Percentiles rank a stretch among this genome's conserved stretches.
These are phyloP conservation scores for Lolium rigidum DNA, from an alignment of 176 grass and related monocot genomes.

Conservation along the genomic window DNA sequence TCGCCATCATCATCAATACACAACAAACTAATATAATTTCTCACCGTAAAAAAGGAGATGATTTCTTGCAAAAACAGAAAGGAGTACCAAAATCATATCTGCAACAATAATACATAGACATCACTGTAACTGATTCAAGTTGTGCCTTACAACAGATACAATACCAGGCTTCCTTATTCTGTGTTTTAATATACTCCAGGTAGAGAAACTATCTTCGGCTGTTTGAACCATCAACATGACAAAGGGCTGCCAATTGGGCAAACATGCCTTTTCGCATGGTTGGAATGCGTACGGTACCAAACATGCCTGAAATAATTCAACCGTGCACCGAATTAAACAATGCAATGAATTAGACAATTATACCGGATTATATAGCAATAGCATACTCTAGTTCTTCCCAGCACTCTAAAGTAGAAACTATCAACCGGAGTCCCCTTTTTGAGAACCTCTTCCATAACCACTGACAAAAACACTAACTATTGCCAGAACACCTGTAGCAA, in stretches of 20 bases:
- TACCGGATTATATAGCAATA: not conserved
- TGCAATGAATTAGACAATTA: constrained; percentile 12
- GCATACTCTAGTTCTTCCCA: not conserved
- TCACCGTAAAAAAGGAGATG: not conserved
- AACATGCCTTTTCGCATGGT: not conserved
- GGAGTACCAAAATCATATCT: not conserved
- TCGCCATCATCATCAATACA: not conserved
- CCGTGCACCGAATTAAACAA: not conserved
- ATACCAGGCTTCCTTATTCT: constrained; percentile 18
- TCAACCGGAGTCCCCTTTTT: not conserved
- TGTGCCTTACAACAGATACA: not conserved
- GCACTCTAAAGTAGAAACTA: not conserved
- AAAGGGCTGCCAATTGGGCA: not conserved
- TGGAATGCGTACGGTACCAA: not conserved
- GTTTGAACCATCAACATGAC: not conserved
- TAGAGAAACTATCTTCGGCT: not conserved
- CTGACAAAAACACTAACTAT: not conserved
- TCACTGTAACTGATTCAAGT: not conserved
- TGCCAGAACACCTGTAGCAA: not conserved
- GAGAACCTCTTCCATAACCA: not conserved
- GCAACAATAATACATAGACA: constrained; percentile 30
- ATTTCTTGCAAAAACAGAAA: not conserved
- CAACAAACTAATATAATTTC: not conserved
- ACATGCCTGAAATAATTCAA: constrained; percentile 37
- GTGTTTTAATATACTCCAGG: not conserved